These are phyloP conservation scores for Ambrosia artemisiifolia DNA, from an alignment of 129 eudicot genomes.

Conservation along the genomic window DNA sequence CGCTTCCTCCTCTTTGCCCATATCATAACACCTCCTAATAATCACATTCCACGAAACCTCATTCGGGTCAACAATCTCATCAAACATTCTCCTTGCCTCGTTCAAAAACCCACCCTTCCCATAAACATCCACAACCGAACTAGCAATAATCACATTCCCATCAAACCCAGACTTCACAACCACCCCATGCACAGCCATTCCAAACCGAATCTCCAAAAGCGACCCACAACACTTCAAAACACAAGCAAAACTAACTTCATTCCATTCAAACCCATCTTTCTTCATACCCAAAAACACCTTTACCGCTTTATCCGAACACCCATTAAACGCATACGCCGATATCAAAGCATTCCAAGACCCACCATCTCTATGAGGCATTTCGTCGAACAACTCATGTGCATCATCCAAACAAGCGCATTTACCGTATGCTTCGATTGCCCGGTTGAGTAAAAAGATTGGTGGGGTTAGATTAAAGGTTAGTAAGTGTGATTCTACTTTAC, in stretches of 20 bases:
- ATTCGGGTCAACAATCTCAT: constrained; percentile 57
- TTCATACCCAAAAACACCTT: constrained; percentile 47
- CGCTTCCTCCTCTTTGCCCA: constrained; percentile 48
- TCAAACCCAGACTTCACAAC: constrained; percentile 50
- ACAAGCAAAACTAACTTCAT: constrained; percentile 68
- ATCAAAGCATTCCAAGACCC: constrained; percentile 86
- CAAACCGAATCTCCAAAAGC: constrained; percentile 38
- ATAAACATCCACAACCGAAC: constrained; percentile 69
- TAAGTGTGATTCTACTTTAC: constrained; percentile 75
- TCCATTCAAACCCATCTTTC: constrained; percentile 43
- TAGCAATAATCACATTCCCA: constrained; percentile 67
- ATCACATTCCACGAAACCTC: constrained; percentile 87
- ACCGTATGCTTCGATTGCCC: constrained; percentile 72
- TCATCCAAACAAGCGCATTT: constrained; percentile 65
- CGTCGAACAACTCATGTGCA: constrained; percentile 82
- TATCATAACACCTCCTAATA: constrained; percentile 68
- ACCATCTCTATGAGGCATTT: constrained; percentile 83
- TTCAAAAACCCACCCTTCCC: constrained; percentile 59
- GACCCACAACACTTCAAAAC: constrained; percentile 60
- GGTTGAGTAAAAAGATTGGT: constrained; percentile 56
- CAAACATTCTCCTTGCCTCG: constrained; percentile 71
- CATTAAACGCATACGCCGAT: constrained; percentile 44
- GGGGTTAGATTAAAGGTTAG: constrained; percentile 52
- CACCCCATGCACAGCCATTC: constrained; percentile 54
- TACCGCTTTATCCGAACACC: constrained; percentile 42